A percentile compares a stretch with the other conserved stretches of the same genome.
Conservation (phyloP, 2,329 filamentous ascomycete genomes). For the Ascochyta koolunga region DNA sequence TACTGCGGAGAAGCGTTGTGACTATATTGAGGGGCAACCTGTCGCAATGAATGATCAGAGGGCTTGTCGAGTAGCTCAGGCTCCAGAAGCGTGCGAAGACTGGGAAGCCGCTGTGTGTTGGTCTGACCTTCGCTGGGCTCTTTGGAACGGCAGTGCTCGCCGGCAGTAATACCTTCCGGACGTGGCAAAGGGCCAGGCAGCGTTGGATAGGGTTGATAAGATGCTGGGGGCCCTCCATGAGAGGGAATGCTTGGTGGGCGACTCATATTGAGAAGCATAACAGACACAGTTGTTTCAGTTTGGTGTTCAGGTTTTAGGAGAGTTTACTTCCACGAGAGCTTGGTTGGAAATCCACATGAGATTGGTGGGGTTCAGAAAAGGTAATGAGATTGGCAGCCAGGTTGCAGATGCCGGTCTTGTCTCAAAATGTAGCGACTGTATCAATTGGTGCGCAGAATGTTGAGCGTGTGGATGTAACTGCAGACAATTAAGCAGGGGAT, state of each 20-base stretch:
- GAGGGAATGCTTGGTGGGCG: conserved; percentile 85
- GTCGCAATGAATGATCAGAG: conserved; percentile 32
- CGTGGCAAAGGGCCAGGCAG: conserved; percentile 34
- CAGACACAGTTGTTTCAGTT: conserved; percentile 14
- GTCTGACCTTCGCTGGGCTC: conserved; percentile 33
- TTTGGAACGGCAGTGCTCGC: conserved; percentile 34
- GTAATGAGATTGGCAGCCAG: conserved; percentile 16
- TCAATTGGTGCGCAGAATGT: conserved; percentile 39
- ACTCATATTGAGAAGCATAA: conserved; percentile 71
- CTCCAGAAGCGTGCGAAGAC: conserved; percentile 46
- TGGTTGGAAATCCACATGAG: conserved; percentile 40
- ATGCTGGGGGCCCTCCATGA: conserved; percentile 59
- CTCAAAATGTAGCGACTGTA: conserved; percentile 42
- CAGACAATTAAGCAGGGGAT: conserved; percentile 32
- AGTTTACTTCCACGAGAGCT: conserved; percentile 40
- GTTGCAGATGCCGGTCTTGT: conserved; percentile 34
- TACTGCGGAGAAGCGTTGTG: conserved; percentile 32
- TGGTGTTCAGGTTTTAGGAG: conserved; percentile 12
- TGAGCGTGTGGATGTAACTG: conserved; percentile 40
- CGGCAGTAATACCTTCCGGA: conserved; percentile 31
- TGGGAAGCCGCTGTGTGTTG: conserved; percentile 45
- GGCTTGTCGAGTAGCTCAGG: conserved; percentile 45
- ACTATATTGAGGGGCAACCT: conserved; percentile 25
- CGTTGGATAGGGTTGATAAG: conserved; percentile 38
- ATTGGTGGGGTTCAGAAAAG: conserved; percentile 33